phyloP scores from a whole-genome alignment of 2,329 filamentous ascomycete genomes.

The Exophiala calicioides region DNA sequence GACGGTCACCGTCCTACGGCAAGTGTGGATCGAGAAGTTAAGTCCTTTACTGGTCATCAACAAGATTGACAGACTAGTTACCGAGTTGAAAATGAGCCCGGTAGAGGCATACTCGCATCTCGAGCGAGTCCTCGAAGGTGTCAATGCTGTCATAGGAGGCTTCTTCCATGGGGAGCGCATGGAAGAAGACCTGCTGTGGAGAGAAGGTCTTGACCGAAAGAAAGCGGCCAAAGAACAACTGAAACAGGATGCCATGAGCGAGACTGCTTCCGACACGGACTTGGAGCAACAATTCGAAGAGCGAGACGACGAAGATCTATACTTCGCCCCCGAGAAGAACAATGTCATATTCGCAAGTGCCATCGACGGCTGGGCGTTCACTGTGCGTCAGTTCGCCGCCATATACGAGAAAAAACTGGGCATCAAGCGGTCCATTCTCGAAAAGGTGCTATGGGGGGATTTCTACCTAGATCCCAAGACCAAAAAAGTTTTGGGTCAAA shows the following conservation, averaged over 20 bases:
- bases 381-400: constrained; percentile 86
- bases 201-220: constrained; percentile 86
- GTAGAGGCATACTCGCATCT: constrained; percentile 86
- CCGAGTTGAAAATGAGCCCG: constrained; percentile 91
- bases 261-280: constrained; percentile 40
- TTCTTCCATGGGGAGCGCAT: constrained; percentile 98
- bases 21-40: constrained; percentile 93
- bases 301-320: constrained; percentile 91
- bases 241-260: constrained; percentile 33
- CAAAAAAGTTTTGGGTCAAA: constrained; percentile 84
- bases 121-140: constrained; percentile 86
- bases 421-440: constrained; percentile 81
- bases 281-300: constrained; percentile 72
- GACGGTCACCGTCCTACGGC: constrained; percentile 92
- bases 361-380: constrained; percentile 99
- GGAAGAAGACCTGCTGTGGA: constrained; percentile 97
- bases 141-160: constrained; percentile 94
- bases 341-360: constrained; percentile 99
- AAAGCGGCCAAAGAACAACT: constrained; percentile 64
- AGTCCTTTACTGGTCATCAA: constrained; percentile 95
- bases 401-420: constrained; percentile 97
- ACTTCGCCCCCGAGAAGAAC: constrained; percentile 97
- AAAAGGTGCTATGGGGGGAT: constrained; percentile 95
- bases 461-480: constrained; percentile 97
- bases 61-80: constrained; percentile 94